These are phyloP conservation scores for Stagonosporopsis chrysanthemi DNA, from an alignment of 2,329 filamentous ascomycete genomes.

Conservation along the genomic window DNA sequence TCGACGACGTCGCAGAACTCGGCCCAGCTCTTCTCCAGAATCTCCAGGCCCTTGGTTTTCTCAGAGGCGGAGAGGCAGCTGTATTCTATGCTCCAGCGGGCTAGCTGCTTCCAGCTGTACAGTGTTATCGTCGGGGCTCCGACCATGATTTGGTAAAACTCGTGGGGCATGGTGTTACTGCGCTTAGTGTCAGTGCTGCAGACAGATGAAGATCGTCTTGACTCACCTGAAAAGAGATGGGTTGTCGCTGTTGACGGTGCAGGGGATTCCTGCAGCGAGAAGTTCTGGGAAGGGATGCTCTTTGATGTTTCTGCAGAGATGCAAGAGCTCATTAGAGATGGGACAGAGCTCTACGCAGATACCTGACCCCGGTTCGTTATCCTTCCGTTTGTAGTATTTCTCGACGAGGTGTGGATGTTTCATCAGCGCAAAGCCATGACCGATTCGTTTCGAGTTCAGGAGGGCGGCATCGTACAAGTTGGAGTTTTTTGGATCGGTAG, in stretches of 20 bases:
- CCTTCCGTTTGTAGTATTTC: conserved; percentile 65
- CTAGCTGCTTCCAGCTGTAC: conserved; percentile 73
- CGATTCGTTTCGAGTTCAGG: conserved; percentile 72
- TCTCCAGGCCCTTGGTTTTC: conserved; percentile 46
- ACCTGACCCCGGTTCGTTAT: conserved; percentile 36
- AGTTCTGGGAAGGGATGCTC: conserved; percentile 73
- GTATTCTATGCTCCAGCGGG: conserved; percentile 56
- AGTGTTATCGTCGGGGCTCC: conserved; percentile 72
- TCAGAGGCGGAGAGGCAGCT: conserved; percentile 53
- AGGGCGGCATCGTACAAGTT: conserved; percentile 75
- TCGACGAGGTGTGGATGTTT: conserved; percentile 70
- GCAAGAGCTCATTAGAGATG: conserved; percentile 78
- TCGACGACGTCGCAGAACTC: conserved; percentile 62
- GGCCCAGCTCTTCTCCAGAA: conserved; percentile 66
- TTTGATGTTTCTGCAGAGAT: conserved; percentile 69
- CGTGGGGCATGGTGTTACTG: conserved; percentile 75
- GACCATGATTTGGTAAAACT: conserved; percentile 79
- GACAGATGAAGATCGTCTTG: background rate
- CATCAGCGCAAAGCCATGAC: conserved; percentile 74
- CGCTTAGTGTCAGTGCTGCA: background rate
- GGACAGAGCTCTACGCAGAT: conserved; percentile 80
- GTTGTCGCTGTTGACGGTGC: conserved; percentile 78
- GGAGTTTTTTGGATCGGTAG: conserved; percentile 63
- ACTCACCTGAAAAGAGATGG: conserved; percentile 72
- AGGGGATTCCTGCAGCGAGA: conserved; percentile 75